Percentiles rank a stretch among this genome's conserved stretches.
phyloP scores from a whole-genome alignment of 2,329 filamentous ascomycete species.

The Colletotrichum liriopes region DNA sequence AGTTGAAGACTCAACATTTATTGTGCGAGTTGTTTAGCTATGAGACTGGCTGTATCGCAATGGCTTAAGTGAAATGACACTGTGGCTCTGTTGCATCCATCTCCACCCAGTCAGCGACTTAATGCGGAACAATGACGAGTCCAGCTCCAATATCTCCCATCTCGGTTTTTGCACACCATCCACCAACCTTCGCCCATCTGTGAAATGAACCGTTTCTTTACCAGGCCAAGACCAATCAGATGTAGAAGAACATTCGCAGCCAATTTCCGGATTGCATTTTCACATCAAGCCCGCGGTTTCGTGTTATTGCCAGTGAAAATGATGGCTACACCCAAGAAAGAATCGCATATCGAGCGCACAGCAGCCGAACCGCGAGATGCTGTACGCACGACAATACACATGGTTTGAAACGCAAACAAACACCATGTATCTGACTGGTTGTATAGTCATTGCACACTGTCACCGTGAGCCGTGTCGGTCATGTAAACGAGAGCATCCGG shows the following conservation, averaged over 20 bases:
- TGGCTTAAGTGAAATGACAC: neutral
- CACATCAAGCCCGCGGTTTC: neutral
- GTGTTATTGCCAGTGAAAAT: neutral
- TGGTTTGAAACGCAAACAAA: neutral
- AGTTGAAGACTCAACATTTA: neutral
- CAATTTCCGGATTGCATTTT: neutral
- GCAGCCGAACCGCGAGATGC: slow-evolving; percentile 80
- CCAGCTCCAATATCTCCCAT: neutral
- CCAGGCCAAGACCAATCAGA: neutral
- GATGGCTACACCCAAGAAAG: slow-evolving; percentile 42
- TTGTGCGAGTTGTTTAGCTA: neutral
- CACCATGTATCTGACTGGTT: neutral
- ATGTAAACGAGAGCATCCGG: slow-evolving; percentile 78
- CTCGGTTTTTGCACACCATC: neutral
- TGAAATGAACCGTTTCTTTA: neutral
- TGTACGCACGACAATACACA: slow-evolving; percentile 50
- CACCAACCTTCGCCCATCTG: neutral
- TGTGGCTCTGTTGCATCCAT: neutral
- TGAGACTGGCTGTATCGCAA: neutral
- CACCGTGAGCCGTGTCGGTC: slow-evolving; percentile 71
- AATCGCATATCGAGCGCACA: slow-evolving; percentile 78
- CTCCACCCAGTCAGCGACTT: neutral
- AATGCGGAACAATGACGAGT: neutral
- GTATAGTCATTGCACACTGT: slow-evolving; percentile 72
- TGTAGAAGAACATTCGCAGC: neutral